phyloP scores from a whole-genome alignment of 139 green algal genomes.

The Coelastrella sp. region DNA sequence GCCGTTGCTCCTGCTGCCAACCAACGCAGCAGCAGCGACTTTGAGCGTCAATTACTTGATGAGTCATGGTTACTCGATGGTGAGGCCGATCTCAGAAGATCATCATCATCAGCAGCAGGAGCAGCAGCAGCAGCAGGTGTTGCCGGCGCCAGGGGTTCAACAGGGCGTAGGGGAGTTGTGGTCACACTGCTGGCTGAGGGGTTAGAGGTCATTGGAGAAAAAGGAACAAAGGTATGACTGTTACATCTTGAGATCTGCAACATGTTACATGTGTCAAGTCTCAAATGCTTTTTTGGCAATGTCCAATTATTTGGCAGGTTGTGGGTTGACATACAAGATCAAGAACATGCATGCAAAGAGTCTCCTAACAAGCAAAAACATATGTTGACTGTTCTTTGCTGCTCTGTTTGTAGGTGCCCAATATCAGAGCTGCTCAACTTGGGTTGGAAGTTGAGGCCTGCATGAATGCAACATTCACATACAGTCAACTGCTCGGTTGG shows the following conservation, averaged over 20 bases:
- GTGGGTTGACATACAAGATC: too few relatives aligned
- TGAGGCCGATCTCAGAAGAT: background rate
- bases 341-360: too few relatives aligned
- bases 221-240: constrained; percentile 71
- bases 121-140: constrained; percentile 2
- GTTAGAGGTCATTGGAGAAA: constrained; percentile 79
- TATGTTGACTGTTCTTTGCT: constrained; percentile 29
- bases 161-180: constrained; percentile 59
- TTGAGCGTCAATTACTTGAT: too few relatives aligned
- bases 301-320: too few relatives aligned
- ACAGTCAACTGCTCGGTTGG: constrained; percentile 50
- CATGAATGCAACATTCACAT: constrained; percentile 60
- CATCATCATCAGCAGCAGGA: background rate
- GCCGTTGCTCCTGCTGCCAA: too few relatives aligned
- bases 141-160: background rate
- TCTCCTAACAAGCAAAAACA: constrained; percentile 67
- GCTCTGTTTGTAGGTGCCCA: constrained; percentile 28
- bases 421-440: constrained; percentile 74
- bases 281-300: background rate
- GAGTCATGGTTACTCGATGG: too few relatives aligned
- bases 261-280: background rate
- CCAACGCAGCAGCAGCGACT: background rate
- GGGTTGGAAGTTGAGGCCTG: constrained; percentile 69
- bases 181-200: constrained; percentile 65
- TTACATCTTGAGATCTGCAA: background rate